Percentiles rank a stretch among this genome's conserved stretches.
Conservation (phyloP, 805 yeast species). For the Wickerhamiella domercqiae region DNA sequence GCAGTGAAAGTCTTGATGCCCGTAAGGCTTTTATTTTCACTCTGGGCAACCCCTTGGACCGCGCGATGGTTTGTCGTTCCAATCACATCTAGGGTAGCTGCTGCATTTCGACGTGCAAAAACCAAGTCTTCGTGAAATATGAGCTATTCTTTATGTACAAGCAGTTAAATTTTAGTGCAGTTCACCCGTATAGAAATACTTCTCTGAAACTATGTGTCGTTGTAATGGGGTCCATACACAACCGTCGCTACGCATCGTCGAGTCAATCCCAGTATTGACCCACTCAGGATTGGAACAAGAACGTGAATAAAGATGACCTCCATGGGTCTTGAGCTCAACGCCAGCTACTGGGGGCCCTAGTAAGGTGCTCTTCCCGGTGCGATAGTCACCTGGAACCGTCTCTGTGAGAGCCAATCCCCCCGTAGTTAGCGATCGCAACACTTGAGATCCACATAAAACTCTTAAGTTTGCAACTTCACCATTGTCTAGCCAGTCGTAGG, state of each 20-base stretch:
- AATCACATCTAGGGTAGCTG: slow-evolving; percentile 18
- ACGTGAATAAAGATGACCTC: slow-evolving; percentile 3
- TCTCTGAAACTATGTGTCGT: slow-evolving; percentile 11
- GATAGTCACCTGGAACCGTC: slow-evolving; percentile 22
- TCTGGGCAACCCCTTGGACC: slow-evolving; percentile 42
- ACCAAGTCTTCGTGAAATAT: background rate
- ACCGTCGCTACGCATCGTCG: slow-evolving; percentile 9
- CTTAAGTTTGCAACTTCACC: slow-evolving; percentile 14
- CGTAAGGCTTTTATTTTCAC: slow-evolving; percentile 34
- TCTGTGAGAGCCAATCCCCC: slow-evolving; percentile 22
- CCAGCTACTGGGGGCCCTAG: slow-evolving; percentile 17
- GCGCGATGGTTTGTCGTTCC: slow-evolving; percentile 40
- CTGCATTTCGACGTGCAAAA: slow-evolving; percentile 2
- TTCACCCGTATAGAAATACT: slow-evolving; percentile 15
- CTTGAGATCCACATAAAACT: slow-evolving; percentile 23
- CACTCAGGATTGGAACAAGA: background rate
- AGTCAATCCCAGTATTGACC: background rate
- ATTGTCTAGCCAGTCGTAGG: slow-evolving; percentile 14
- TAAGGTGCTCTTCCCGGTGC: slow-evolving; percentile 5
- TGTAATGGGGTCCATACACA: slow-evolving; percentile 12
- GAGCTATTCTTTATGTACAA: background rate
- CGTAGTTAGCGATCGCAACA: slow-evolving; percentile 21
- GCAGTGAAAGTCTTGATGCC: slow-evolving; percentile 46
- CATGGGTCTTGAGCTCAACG: slow-evolving; percentile 10
- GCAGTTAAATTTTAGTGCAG: slow-evolving; percentile 3